Conservation (phyloP, 83 land plant species). For the Diphasiastrum complanatum region DNA sequence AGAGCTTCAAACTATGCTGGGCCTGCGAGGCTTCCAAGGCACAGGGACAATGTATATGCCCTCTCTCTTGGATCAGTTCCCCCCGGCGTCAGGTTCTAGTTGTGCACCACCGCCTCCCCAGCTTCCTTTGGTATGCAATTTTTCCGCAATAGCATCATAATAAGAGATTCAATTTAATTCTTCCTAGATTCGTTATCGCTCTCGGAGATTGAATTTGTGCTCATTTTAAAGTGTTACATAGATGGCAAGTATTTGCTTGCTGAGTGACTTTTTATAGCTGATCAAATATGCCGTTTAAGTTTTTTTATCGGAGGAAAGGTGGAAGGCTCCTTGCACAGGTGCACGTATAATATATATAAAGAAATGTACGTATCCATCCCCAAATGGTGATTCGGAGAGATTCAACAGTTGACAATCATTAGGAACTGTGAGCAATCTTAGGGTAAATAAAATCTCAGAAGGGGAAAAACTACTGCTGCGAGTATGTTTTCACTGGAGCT, state of each 20-base stretch:
- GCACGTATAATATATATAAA: no score
- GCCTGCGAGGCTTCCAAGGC: slow-evolving; percentile 66
- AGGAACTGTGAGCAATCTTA: no score
- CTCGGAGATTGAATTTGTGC: neutral
- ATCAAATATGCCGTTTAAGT: no score
- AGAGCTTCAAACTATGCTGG: slow-evolving; percentile 65
- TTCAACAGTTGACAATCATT: no score
- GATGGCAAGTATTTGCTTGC: neutral
- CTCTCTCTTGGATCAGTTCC: slow-evolving; percentile 80
- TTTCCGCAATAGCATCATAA: neutral
- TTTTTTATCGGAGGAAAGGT: no score
- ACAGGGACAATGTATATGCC: slow-evolving; percentile 46
- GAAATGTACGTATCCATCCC: no score
- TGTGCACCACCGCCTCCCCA: slow-evolving; percentile 85
- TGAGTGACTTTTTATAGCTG: no score
- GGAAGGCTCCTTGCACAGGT: no score
- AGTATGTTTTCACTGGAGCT: no score
- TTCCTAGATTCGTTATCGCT: neutral
- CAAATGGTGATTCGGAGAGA: no score
- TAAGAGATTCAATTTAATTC: neutral
- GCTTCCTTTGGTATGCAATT: slow-evolving; percentile 62
- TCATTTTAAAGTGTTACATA: neutral
- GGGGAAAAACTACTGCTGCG: no score
- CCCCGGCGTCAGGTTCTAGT: slow-evolving; percentile 48
- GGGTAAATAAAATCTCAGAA: no score